Conservation (phyloP, 2,329 filamentous ascomycete species). For the Fusarium multiceps region DNA sequence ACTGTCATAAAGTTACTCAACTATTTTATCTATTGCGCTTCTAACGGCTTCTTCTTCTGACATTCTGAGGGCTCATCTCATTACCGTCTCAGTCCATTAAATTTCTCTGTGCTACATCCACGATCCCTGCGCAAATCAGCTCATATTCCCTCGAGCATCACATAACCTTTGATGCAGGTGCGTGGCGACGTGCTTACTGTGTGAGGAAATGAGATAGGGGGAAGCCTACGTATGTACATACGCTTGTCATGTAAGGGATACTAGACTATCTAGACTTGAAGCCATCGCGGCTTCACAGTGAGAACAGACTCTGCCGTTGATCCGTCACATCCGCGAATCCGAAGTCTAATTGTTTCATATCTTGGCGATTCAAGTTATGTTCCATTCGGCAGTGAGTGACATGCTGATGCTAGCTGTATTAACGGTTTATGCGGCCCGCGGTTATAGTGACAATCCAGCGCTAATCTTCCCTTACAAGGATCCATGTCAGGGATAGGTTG, state of each 20-base stretch:
- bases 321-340: constrained; percentile 24
- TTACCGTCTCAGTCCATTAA: not conserved
- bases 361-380: constrained; percentile 12
- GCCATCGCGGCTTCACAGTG: constrained; percentile 17
- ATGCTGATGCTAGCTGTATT: not conserved
- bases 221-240: not conserved
- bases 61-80: not conserved
- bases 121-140: constrained; percentile 14
- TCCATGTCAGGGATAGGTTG: not conserved
- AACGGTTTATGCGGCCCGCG: not conserved
- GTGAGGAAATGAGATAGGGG: not conserved
- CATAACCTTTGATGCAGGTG: not conserved
- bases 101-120: not conserved
- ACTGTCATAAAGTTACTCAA: too few relatives aligned
- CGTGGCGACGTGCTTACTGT: constrained; percentile 10
- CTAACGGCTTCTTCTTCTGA: too few relatives aligned
- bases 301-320: constrained; percentile 13
- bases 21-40: too few relatives aligned
- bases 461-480: not conserved
- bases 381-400: constrained; percentile 22
- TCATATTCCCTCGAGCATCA: constrained; percentile 19
- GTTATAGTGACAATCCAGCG: not conserved
- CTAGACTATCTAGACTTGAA: not conserved
- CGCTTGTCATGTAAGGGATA: not conserved
- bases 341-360: constrained; percentile 7